Evolutionary conservation across 768 basidiomycete species (phyloP).

Genomic region (Pisolithus orientalis): DNA sequence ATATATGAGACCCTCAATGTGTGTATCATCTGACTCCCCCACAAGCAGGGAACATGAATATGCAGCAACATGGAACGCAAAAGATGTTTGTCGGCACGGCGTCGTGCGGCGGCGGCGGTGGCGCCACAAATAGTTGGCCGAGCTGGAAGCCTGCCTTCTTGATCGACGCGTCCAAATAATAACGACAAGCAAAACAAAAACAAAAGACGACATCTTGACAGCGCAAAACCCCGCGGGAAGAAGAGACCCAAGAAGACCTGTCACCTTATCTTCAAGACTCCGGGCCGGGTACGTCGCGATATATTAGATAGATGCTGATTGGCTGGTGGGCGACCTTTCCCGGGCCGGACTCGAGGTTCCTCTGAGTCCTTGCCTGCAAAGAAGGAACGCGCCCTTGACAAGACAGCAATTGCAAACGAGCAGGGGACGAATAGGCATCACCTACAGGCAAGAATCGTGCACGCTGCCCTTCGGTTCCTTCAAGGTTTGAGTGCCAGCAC

Average conservation of each 20-base stretch:
- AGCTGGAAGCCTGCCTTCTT: not conserved
- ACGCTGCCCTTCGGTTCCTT: not conserved
- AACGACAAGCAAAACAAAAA: not conserved
- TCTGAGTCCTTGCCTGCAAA: too few species aligned
- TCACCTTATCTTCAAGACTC: not conserved
- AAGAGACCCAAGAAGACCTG: not conserved
- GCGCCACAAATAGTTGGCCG: not conserved
- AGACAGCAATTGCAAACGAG: too few species aligned
- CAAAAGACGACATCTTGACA: not conserved
- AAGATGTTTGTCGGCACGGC: not conserved
- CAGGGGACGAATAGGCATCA: not conserved
- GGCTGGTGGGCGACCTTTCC: too few species aligned
- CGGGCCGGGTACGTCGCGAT: too few species aligned
- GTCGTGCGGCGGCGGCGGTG: not conserved
- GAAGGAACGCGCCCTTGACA: too few species aligned
- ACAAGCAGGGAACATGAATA: too few species aligned
- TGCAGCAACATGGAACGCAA: too few species aligned
- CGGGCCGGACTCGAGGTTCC: too few species aligned
- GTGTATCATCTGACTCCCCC: too few species aligned
- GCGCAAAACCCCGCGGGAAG: not conserved
- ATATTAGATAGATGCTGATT: too few species aligned
- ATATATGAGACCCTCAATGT: too few species aligned
- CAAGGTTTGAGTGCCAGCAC: not conserved
- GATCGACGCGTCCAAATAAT: not conserved
- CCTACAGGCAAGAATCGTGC: not conserved